phyloP scores from a whole-genome alignment of 2,329 filamentous ascomycete genomes.

The Botrytis squamosa region DNA sequence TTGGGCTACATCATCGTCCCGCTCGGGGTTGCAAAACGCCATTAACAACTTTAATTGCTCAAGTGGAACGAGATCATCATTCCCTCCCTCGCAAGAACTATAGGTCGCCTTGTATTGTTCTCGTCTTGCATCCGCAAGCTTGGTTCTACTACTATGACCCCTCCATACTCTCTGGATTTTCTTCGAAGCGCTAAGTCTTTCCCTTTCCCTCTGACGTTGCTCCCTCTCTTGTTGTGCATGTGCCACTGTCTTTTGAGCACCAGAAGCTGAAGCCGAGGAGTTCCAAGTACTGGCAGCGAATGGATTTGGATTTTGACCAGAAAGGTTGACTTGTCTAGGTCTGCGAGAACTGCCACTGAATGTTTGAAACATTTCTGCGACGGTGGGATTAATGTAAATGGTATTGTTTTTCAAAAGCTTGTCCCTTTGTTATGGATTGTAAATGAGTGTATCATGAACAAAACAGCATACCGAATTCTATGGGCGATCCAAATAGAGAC shows the following conservation, averaged over 20 bases:
- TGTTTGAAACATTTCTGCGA: slow-evolving; percentile 73
- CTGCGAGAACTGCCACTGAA: slow-evolving; percentile 87
- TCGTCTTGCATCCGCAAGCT: slow-evolving; percentile 57
- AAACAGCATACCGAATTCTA: slow-evolving; percentile 31
- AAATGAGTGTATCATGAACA: slow-evolving; percentile 24
- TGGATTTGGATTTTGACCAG: slow-evolving; percentile 77
- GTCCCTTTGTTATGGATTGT: slow-evolving; percentile 20
- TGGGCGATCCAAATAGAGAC: not conserved
- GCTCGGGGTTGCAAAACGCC: slow-evolving; percentile 48
- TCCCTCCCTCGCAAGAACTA: not conserved
- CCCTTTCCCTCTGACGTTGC: slow-evolving; percentile 76
- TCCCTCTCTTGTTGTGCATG: slow-evolving; percentile 84
- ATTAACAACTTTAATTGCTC: slow-evolving; percentile 50
- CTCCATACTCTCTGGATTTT: slow-evolving; percentile 81
- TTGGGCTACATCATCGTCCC: slow-evolving; percentile 49
- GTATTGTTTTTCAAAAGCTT: not conserved
- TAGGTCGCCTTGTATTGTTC: slow-evolving; percentile 58
- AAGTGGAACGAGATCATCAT: slow-evolving; percentile 33
- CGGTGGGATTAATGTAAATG: slow-evolving; percentile 1
- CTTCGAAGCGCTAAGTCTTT: slow-evolving; percentile 70
- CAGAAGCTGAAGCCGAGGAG: slow-evolving; percentile 52
- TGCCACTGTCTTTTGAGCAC: slow-evolving; percentile 74
- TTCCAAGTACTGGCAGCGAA: slow-evolving; percentile 64
- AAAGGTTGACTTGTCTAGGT: slow-evolving; percentile 89
- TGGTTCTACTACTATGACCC: slow-evolving; percentile 64